These are phyloP conservation scores for Solanum clarkiae DNA, from an alignment of 257 asterid species.

Conservation along the genomic window DNA sequence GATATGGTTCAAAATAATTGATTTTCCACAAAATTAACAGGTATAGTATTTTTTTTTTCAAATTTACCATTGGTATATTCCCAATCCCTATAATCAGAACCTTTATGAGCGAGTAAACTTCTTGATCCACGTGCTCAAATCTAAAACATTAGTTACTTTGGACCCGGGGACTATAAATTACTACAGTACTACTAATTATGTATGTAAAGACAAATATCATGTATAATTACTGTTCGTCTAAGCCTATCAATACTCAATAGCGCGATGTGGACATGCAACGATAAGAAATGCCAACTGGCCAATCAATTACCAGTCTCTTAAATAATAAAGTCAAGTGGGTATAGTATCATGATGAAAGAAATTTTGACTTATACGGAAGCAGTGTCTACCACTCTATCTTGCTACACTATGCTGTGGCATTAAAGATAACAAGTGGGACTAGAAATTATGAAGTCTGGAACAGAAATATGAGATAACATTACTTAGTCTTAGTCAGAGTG, in stretches of 20 bases:
- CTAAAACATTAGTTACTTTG: neutral
- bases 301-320: neutral
- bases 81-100: too few relatives aligned
- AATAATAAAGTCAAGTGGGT: constrained; percentile 10
- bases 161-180: neutral
- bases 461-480: neutral
- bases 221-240: neutral
- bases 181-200: neutral
- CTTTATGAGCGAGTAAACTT: neutral
- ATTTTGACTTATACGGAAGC: neutral
- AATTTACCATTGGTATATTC: too few relatives aligned
- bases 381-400: neutral
- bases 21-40: too few relatives aligned
- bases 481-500: neutral
- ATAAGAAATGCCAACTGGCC: constrained; percentile 2
- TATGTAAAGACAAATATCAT: neutral
- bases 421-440: constrained; percentile 1
- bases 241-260: neutral
- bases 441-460: constrained; percentile 1
- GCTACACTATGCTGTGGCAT: neutral
- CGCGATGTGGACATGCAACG: neutral
- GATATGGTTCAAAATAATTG: neutral
- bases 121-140: neutral
- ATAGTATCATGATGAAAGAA: neutral
- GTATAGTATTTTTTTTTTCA: too few relatives aligned